Conservation (phyloP, 805 yeast species). For the Nakazawaea pomicola region DNA sequence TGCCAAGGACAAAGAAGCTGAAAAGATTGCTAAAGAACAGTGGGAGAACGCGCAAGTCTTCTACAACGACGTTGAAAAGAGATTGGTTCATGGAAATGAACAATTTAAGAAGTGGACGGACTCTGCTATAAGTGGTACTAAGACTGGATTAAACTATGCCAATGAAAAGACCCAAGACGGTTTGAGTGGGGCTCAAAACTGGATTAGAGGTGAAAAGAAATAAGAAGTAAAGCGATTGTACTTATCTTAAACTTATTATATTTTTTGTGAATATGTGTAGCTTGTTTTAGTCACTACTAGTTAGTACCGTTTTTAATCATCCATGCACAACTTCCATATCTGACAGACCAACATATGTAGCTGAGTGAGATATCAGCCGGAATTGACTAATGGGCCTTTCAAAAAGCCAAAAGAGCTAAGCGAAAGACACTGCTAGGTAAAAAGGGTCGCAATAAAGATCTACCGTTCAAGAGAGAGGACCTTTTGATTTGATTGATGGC, state of each 20-base stretch:
- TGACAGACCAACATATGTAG: too few relatives aligned
- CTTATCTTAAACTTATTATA: neutral
- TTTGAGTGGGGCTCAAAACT: constrained; percentile 6
- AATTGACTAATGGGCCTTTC: too few relatives aligned
- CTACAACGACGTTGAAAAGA: constrained; percentile 9
- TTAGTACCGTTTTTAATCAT: too few relatives aligned
- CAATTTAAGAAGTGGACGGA: constrained; percentile 11
- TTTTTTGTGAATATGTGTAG: neutral
- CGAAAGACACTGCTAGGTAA: too few relatives aligned
- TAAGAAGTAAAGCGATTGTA: neutral
- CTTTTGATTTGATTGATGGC: too few relatives aligned
- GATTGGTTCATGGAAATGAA: constrained; percentile 8
- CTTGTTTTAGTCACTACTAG: too few relatives aligned
- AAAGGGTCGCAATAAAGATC: too few relatives aligned
- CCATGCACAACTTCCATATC: too few relatives aligned
- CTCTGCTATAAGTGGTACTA: constrained; percentile 10
- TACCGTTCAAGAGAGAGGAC: too few relatives aligned
- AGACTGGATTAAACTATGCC: constrained; percentile 9
- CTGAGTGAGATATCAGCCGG: too few relatives aligned
- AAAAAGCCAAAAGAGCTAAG: too few relatives aligned
- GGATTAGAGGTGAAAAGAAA: constrained; percentile 8
- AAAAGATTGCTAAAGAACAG: constrained; percentile 8
- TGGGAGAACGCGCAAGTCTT: constrained; percentile 6
- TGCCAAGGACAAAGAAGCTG: constrained; percentile 9
- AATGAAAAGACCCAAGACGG: constrained; percentile 13